Evolutionary conservation across 1,139 yeast species (phyloP).

Genomic region (Yamadazyma pseudoaaseri): DNA sequence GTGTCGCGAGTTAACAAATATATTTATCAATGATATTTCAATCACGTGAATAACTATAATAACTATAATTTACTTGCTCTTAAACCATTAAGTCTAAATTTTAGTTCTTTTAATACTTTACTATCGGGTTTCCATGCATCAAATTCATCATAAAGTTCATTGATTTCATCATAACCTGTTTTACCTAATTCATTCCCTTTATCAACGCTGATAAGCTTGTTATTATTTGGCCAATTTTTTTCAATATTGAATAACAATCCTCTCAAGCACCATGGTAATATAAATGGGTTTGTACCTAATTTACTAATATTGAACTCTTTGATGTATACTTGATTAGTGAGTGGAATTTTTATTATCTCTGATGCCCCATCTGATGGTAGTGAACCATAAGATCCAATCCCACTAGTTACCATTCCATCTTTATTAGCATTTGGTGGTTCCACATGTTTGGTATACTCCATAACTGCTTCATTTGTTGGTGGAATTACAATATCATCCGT

Average conservation of each 20-base stretch:
- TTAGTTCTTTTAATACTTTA: conserved; percentile 76
- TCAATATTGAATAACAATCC: conserved; percentile 71
- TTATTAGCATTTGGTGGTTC: neutral
- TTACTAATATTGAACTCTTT: conserved; percentile 61
- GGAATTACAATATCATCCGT: conserved; percentile 62
- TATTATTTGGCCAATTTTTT: conserved; percentile 48
- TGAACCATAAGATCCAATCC: conserved; percentile 21
- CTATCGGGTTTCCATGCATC: conserved; percentile 85
- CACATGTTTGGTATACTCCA: conserved; percentile 1
- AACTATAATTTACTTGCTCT: conserved; percentile 45
- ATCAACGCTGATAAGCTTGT: conserved; percentile 25
- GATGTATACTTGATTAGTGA: conserved; percentile 50
- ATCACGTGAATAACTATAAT: neutral
- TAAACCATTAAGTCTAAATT: conserved; percentile 78
- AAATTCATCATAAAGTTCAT: conserved; percentile 63
- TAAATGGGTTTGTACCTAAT: conserved; percentile 74
- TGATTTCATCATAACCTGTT: conserved; percentile 53
- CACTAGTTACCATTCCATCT: conserved; percentile 19
- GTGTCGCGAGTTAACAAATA: too few relatives aligned
- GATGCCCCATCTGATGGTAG: conserved; percentile 9
- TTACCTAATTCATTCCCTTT: conserved; percentile 26
- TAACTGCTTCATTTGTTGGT: conserved; percentile 16
- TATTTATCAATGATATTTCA: neutral
- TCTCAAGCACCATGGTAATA: conserved; percentile 89
- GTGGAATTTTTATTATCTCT: conserved; percentile 24